Conservation (phyloP, 2,329 filamentous ascomycete species). For the Clarireedia monteithiana region DNA sequence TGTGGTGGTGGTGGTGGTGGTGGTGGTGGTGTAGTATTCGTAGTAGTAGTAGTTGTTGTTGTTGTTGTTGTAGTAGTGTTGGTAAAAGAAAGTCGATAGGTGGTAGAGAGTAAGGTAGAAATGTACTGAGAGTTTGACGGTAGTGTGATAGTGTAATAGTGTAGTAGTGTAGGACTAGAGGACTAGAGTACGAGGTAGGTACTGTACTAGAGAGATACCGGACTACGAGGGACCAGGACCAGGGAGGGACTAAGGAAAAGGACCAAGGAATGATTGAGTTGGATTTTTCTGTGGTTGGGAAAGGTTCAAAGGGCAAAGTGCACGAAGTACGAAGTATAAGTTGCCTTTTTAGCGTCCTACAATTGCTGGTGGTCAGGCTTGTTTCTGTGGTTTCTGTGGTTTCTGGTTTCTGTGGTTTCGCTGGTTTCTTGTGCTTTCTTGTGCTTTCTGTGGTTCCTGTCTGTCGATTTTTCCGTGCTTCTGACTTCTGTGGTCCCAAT, state of each 20-base stretch:
- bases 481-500: too few species aligned
- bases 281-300: neutral
- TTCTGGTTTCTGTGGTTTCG: neutral
- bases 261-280: too few species aligned
- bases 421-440: neutral
- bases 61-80: too few species aligned
- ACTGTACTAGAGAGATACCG: too few species aligned
- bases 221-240: too few species aligned
- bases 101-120: slow-evolving; percentile 2
- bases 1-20: too few species aligned
- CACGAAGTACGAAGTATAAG: neutral
- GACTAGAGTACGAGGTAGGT: too few species aligned
- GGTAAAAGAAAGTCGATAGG: neutral
- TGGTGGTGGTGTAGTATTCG: too few species aligned
- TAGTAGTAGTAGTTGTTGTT: too few species aligned
- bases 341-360: slow-evolving; percentile 2
- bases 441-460: neutral
- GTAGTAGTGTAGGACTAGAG: too few species aligned
- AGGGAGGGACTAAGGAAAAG: too few species aligned
- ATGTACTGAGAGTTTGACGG: neutral
- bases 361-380: neutral
- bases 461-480: neutral
- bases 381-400: neutral
- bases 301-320: neutral
- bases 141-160: too few species aligned